Conservation (phyloP, 2,329 filamentous ascomycete genomes). For the Aspergillus neotritici region DNA sequence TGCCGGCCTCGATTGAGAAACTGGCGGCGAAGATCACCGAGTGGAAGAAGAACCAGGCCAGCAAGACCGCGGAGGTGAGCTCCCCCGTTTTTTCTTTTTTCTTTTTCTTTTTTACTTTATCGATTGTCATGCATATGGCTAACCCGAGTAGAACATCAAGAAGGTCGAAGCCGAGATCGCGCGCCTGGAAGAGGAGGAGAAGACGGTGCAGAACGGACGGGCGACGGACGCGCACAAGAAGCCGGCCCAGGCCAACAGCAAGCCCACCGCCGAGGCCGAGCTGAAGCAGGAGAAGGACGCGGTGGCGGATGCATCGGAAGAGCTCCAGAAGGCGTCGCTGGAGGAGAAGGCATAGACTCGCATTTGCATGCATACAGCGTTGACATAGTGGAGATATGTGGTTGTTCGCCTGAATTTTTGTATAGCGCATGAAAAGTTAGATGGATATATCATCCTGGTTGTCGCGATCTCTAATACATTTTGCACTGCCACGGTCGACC, state of each 20-base stretch:
- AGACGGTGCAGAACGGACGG: conserved; percentile 43
- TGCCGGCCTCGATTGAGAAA: conserved; percentile 76
- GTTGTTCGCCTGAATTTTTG: too few relatives aligned
- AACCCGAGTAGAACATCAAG: conserved; percentile 71
- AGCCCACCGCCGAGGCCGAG: conserved; percentile 50
- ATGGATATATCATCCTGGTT: too few relatives aligned
- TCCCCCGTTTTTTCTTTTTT: conserved; percentile 1
- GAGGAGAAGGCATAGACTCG: conserved; percentile 47
- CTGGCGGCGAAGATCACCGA: conserved; percentile 83
- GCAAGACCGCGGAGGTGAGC: conserved; percentile 84
- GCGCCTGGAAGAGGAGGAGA: conserved; percentile 68
- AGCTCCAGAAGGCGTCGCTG: conserved; percentile 56
- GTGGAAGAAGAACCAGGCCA: conserved; percentile 87
- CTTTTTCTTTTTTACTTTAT: background rate
- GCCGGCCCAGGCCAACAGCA: conserved; percentile 49
- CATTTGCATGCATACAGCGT: conserved; percentile 8
- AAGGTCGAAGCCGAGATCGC: conserved; percentile 96
- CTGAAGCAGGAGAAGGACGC: conserved; percentile 54
- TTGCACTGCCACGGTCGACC: too few relatives aligned
- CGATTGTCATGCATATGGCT: conserved; percentile 4
- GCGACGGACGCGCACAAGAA: conserved; percentile 51
- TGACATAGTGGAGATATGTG: too few relatives aligned
- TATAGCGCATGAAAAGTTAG: too few relatives aligned
- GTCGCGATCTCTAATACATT: too few relatives aligned
- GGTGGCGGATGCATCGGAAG: conserved; percentile 53